Percentiles rank a stretch among this genome's conserved stretches.
Conservation (phyloP, 2,329 filamentous ascomycete species). For the Colletotrichum caudatum region DNA sequence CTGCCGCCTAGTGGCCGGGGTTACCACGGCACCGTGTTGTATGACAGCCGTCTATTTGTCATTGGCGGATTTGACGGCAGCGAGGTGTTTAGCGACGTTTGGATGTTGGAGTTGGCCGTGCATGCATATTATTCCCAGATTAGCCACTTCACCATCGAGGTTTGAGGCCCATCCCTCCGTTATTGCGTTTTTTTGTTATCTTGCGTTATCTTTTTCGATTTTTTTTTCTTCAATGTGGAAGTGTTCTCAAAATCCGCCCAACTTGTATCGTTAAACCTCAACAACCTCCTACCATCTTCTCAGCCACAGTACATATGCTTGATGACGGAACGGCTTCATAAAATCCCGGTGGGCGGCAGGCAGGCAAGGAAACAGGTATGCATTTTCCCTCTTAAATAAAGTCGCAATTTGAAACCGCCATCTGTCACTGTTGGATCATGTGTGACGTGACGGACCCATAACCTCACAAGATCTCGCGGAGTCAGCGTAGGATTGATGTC, state of each 20-base stretch:
- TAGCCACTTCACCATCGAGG: slow-evolving; percentile 77
- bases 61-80: slow-evolving; percentile 77
- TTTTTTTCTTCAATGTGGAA: background rate
- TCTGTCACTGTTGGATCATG: background rate
- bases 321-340: slow-evolving; percentile 41
- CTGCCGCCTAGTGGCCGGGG: slow-evolving; percentile 71
- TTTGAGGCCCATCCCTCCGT: slow-evolving; percentile 52
- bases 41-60: slow-evolving; percentile 73
- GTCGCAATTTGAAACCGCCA: background rate
- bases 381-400: slow-evolving; percentile 25
- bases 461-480: background rate
- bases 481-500: background rate
- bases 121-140: slow-evolving; percentile 81
- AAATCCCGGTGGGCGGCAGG: slow-evolving; percentile 29
- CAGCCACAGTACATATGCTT: slow-evolving; percentile 39
- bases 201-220: background rate
- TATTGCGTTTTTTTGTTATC: slow-evolving; percentile 1
- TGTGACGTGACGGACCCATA: slow-evolving; percentile 10
- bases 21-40: slow-evolving; percentile 74
- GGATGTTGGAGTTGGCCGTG: slow-evolving; percentile 75
- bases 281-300: background rate
- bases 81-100: slow-evolving; percentile 76
- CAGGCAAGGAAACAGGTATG: slow-evolving; percentile 16
- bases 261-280: slow-evolving; percentile 29
- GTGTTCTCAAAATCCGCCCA: slow-evolving; percentile 2